Percentiles rank a stretch among this genome's conserved stretches.
Evolutionary conservation across 805 yeast genomes (phyloP).

Genomic region (Pichia sporocuriosa): DNA sequence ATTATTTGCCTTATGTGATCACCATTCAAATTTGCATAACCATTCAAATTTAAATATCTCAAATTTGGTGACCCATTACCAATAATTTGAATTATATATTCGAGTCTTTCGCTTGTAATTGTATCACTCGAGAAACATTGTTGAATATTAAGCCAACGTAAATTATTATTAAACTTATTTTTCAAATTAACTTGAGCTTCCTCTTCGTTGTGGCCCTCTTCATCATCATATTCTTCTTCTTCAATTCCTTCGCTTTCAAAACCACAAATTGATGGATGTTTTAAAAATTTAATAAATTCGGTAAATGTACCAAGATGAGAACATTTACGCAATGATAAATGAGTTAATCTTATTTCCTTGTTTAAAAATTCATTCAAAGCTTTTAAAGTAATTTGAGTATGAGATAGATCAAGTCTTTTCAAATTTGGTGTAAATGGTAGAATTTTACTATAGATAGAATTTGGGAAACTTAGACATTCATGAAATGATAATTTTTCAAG

Average conservation of each 20-base stretch:
- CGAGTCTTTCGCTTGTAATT: constrained; percentile 7
- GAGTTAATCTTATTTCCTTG: constrained; percentile 55
- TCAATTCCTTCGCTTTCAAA: constrained; percentile 24
- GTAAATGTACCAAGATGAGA: constrained; percentile 60
- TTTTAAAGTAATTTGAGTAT: constrained; percentile 68
- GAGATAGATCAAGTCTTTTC: constrained; percentile 70
- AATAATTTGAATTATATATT: constrained; percentile 5
- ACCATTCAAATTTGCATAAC: constrained; percentile 37
- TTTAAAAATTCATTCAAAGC: constrained; percentile 49
- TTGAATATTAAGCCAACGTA: constrained; percentile 48
- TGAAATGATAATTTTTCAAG: constrained; percentile 62
- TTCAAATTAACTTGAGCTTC: too few species aligned
- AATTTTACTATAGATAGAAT: constrained; percentile 46
- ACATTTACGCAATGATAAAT: constrained; percentile 61
- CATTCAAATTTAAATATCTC: constrained; percentile 44
- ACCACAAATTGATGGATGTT: constrained; percentile 52
- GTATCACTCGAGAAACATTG: constrained; percentile 43
- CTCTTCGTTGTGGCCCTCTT: too few species aligned
- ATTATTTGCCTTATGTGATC: constrained; percentile 34
- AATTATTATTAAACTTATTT: constrained; percentile 15
- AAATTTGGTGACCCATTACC: constrained; percentile 34
- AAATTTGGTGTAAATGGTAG: constrained; percentile 52
- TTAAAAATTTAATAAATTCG: constrained; percentile 61
- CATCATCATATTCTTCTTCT: not conserved
- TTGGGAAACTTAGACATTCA: constrained; percentile 75